Conservation (phyloP, 78 protist species). For the Tieghemostelium lacteum region DNA sequence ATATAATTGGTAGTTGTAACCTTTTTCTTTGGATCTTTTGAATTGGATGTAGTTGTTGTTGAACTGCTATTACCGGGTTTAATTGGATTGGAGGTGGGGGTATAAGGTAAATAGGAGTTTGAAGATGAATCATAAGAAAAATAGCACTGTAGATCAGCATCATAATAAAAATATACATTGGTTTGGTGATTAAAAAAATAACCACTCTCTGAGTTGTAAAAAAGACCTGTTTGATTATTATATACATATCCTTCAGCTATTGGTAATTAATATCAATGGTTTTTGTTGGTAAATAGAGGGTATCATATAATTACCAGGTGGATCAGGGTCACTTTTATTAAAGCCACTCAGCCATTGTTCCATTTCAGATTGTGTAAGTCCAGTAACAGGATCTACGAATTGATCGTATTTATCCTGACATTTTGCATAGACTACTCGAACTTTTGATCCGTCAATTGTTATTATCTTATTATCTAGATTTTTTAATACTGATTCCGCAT, state of each 20-base stretch:
- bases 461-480: too few relatives aligned
- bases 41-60: background rate
- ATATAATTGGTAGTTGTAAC: background rate
- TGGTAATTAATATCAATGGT: background rate
- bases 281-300: too few relatives aligned
- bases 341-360: constrained; percentile 41
- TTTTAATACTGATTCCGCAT: too few relatives aligned
- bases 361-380: constrained; percentile 11
- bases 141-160: constrained; percentile 7
- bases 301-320: background rate
- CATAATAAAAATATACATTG: constrained; percentile 44
- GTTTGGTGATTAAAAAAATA: constrained; percentile 16
- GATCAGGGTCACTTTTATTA: background rate
- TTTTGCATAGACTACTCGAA: constrained; percentile 9
- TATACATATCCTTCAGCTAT: constrained; percentile 34
- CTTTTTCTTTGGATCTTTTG: background rate
- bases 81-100: background rate
- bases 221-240: constrained; percentile 37
- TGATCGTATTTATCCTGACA: too few relatives aligned
- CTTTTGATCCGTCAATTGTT: background rate
- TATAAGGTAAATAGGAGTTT: constrained; percentile 25
- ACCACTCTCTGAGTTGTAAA: constrained; percentile 26
- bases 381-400: constrained; percentile 15
- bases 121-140: constrained; percentile 27
- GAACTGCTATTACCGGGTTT: background rate